These are phyloP conservation scores for Claviceps sorghi DNA, from an alignment of 2,329 filamentous ascomycete species.

Conservation along the genomic window DNA sequence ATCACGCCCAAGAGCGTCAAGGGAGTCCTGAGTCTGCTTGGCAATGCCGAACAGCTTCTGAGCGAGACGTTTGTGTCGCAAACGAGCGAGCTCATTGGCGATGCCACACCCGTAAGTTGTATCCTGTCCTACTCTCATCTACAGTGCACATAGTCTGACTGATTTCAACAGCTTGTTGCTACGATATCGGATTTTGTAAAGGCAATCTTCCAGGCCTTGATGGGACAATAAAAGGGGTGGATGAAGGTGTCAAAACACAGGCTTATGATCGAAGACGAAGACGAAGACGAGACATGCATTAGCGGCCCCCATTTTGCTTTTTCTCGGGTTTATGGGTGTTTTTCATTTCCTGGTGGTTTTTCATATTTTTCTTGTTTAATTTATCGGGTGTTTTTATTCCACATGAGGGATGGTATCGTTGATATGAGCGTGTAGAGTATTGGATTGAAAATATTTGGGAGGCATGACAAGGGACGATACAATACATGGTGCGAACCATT, in stretches of 20 bases:
- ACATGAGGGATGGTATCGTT: too few relatives aligned
- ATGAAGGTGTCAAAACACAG: not conserved
- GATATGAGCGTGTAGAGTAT: too few relatives aligned
- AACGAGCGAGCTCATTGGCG: slow-evolving; percentile 27
- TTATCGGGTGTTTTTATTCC: too few relatives aligned
- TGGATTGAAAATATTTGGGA: too few relatives aligned
- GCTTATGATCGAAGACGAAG: not conserved
- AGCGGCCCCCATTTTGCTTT: not conserved
- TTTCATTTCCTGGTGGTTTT: too few relatives aligned
- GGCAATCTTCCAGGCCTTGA: slow-evolving; percentile 17
- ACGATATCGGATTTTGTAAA: slow-evolving; percentile 19
- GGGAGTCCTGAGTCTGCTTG: slow-evolving; percentile 21
- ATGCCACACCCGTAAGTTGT: slow-evolving; percentile 25
- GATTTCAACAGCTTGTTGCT: slow-evolving; percentile 15
- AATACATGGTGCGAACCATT: too few relatives aligned
- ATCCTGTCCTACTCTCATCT: not conserved
- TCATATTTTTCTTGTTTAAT: not conserved
- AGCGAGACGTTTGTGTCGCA: slow-evolving; percentile 26
- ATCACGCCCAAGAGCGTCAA: slow-evolving; percentile 25
- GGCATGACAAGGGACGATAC: too few relatives aligned
- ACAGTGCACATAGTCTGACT: not conserved
- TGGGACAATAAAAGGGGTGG: slow-evolving; percentile 6
- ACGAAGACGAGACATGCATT: not conserved
- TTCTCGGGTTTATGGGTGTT: too few relatives aligned
- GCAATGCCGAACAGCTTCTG: slow-evolving; percentile 24